Conservation (phyloP, 2,329 filamentous ascomycete species). For the Simplicillium aogashimaense region DNA sequence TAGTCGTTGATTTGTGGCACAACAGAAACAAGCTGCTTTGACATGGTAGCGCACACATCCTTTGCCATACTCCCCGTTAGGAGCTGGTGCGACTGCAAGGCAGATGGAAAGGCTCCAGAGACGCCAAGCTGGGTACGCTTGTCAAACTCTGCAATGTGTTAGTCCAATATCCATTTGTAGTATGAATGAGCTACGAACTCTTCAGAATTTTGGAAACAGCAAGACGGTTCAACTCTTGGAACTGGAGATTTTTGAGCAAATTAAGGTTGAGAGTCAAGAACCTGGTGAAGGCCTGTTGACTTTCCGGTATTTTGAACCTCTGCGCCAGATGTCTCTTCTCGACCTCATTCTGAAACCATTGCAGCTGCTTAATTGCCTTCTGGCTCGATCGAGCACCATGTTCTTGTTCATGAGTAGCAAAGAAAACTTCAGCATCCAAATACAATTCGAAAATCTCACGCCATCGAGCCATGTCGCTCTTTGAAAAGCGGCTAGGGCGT, state of each 20-base stretch:
- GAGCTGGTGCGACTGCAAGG: constrained; percentile 48
- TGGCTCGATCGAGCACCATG: constrained; percentile 57
- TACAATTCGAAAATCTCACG: constrained; percentile 76
- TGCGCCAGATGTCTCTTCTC: constrained; percentile 46
- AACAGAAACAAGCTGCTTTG: constrained; percentile 58
- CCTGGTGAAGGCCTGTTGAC: constrained; percentile 50
- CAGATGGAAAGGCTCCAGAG: constrained; percentile 49
- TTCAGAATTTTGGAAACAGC: constrained; percentile 80
- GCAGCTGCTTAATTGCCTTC: constrained; percentile 56
- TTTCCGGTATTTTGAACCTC: constrained; percentile 57
- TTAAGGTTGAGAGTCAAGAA: constrained; percentile 66
- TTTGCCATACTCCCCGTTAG: constrained; percentile 61
- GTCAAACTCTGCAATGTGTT: constrained; percentile 58
- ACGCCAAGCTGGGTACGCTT: constrained; percentile 71
- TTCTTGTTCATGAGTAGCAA: constrained; percentile 64
- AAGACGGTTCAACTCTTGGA: constrained; percentile 73
- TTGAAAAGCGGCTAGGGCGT: constrained; percentile 50
- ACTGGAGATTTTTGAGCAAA: constrained; percentile 71
- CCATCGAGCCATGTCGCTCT: constrained; percentile 65
- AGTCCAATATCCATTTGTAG: constrained; percentile 1
- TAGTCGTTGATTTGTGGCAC: constrained; percentile 82
- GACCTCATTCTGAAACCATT: constrained; percentile 64
- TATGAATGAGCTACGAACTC: constrained; percentile 37
- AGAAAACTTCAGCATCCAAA: constrained; percentile 70
- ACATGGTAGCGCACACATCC: constrained; percentile 65